A percentile compares a stretch with the other conserved stretches of the same genome.
Conservation (phyloP, 2,329 filamentous ascomycete genomes). For the Tolypocladium cylindrosporum region DNA sequence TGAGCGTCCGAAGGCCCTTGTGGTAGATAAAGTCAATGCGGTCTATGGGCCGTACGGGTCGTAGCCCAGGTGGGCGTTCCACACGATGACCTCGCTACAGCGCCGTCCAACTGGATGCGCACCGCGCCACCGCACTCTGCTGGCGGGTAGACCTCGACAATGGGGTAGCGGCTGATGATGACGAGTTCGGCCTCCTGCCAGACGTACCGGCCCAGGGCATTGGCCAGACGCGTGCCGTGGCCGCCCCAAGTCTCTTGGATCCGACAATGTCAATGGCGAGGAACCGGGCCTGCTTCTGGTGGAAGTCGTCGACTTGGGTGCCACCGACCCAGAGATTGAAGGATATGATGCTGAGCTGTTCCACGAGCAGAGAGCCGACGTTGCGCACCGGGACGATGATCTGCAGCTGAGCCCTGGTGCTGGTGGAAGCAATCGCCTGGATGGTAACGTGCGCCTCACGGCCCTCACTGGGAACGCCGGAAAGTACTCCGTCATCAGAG, state of each 20-base stretch:
- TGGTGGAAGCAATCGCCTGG: conserved; percentile 14
- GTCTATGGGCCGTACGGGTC: conserved; percentile 29
- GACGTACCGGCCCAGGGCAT: conserved; percentile 27
- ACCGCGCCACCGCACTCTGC: conserved; percentile 19
- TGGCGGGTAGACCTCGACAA: conserved; percentile 16
- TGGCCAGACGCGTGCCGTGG: conserved; percentile 21
- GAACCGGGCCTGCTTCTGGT: conserved; percentile 28
- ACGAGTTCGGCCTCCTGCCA: conserved; percentile 23
- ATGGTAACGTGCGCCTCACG: conserved; percentile 14
- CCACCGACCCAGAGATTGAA: conserved; percentile 32
- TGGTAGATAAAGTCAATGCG: conserved; percentile 33
- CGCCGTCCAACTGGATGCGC: conserved; percentile 23
- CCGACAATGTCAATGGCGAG: conserved; percentile 25
- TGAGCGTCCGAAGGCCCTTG: conserved; percentile 22
- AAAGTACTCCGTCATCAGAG: conserved; percentile 19
- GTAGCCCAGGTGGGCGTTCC: conserved; percentile 25
- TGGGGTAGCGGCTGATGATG: conserved; percentile 29
- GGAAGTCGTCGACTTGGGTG: conserved; percentile 22
- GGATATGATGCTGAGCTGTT: conserved; percentile 23
- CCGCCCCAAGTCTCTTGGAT: conserved; percentile 24
- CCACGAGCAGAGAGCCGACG: conserved; percentile 16
- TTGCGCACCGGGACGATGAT: conserved; percentile 22
- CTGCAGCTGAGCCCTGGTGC: conserved; percentile 13
- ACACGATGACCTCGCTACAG: conserved; percentile 21
- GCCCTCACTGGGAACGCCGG: conserved; percentile 20